Evolutionary conservation across 1,284 basidiomycete species (phyloP).

Genomic region (Ustilago trichophora): DNA sequence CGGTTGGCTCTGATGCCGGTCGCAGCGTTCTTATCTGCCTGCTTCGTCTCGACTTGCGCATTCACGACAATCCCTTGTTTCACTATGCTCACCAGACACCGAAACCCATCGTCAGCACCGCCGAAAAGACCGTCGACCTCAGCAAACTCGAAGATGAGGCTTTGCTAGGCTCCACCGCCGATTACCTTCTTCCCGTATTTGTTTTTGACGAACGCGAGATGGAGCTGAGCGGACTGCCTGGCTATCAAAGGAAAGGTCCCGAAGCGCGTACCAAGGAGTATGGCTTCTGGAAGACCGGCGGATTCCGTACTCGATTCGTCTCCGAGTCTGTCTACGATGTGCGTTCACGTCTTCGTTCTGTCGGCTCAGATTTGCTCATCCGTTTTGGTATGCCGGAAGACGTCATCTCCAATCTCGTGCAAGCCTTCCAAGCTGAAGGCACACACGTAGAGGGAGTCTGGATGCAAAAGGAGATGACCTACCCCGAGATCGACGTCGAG

Average conservation of each 20-base stretch:
- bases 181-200: conserved; percentile 71
- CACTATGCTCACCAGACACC: conserved; percentile 58
- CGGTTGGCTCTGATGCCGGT: conserved; percentile 24
- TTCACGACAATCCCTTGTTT: conserved; percentile 71
- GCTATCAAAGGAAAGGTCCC: conserved; percentile 64
- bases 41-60: conserved; percentile 56
- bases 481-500: conserved; percentile 53
- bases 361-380: conserved; percentile 70
- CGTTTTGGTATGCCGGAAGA: conserved; percentile 70
- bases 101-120: conserved; percentile 34
- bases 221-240: conserved; percentile 70
- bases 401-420: conserved; percentile 49
- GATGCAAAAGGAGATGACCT: conserved; percentile 61
- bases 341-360: conserved; percentile 66
- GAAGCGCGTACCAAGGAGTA: conserved; percentile 67
- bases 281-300: conserved; percentile 70
- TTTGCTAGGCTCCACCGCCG: conserved; percentile 60
- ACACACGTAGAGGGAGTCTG: conserved; percentile 60
- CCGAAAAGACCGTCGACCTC: conserved; percentile 37
- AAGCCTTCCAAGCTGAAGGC: conserved; percentile 49
- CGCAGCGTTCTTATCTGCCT: conserved; percentile 55
- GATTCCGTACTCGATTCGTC: conserved; percentile 68
- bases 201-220: conserved; percentile 71
- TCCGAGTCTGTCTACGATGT: conserved; percentile 70
- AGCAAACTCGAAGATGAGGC: conserved; percentile 48